Evolutionary conservation across 1,139 yeast species (phyloP).

Genomic region (Geotrichum fermentans): DNA sequence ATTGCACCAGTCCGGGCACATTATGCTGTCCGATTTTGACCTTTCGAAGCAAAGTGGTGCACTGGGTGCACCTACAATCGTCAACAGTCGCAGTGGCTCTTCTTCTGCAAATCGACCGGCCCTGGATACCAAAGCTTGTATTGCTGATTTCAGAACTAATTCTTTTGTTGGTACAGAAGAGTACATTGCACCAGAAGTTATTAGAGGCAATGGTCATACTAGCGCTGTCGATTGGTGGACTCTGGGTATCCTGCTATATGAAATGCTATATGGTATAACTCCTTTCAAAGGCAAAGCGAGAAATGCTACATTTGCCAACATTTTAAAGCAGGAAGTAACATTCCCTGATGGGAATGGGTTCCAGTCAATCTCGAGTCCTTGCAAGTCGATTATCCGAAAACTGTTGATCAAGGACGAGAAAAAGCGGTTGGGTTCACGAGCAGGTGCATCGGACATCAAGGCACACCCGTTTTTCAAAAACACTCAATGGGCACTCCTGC

Average conservation of each 20-base stretch:
- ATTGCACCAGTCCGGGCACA: slow-evolving; percentile 92
- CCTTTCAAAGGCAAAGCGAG: slow-evolving; percentile 91
- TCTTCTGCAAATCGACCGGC: slow-evolving; percentile 38
- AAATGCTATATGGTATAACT: slow-evolving; percentile 91
- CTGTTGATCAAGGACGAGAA: slow-evolving; percentile 81
- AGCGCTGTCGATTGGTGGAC: slow-evolving; percentile 99
- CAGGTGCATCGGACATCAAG: slow-evolving; percentile 93
- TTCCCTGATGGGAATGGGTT: slow-evolving; percentile 48
- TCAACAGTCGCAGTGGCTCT: slow-evolving; percentile 33
- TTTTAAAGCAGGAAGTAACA: slow-evolving; percentile 74
- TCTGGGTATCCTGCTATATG: slow-evolving; percentile 81
- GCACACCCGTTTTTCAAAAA: slow-evolving; percentile 84
- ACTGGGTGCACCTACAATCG: slow-evolving; percentile 45
- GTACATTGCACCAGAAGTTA: slow-evolving; percentile 96
- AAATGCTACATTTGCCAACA: slow-evolving; percentile 82
- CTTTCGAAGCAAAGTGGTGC: slow-evolving; percentile 83
- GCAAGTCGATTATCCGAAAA: slow-evolving; percentile 76
- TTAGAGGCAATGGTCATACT: slow-evolving; percentile 94
- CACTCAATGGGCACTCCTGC: slow-evolving; percentile 88
- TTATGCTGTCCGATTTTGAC: slow-evolving; percentile 96
- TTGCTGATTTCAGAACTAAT: slow-evolving; percentile 92
- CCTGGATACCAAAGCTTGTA: slow-evolving; percentile 87
- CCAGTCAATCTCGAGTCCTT: slow-evolving; percentile 60
- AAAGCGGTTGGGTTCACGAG: slow-evolving; percentile 80
- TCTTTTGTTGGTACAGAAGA: slow-evolving; percentile 98